Conservation (phyloP, 305 asterid species). For the Fraxinus floribunda region DNA sequence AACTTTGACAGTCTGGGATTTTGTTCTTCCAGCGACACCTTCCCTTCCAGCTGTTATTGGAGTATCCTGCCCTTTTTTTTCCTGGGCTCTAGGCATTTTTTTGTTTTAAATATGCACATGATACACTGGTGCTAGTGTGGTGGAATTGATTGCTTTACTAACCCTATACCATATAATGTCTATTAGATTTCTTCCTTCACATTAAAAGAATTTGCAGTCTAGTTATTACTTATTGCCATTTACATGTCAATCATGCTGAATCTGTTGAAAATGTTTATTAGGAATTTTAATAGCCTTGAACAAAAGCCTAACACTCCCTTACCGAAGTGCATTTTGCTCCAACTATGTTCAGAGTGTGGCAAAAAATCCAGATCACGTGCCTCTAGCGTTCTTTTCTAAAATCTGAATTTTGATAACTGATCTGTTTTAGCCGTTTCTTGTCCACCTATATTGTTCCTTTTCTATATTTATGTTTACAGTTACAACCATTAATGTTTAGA, state of each 20-base stretch:
- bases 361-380: background rate
- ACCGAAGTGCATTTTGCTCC: background rate
- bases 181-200: background rate
- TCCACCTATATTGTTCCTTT: constrained; percentile 3
- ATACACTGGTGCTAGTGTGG: background rate
- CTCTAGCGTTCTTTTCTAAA: background rate
- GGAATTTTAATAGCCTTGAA: background rate
- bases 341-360: background rate
- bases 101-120: background rate
- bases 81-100: background rate
- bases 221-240: background rate
- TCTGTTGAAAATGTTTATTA: background rate
- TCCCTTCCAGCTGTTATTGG: constrained; percentile 98
- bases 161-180: background rate
- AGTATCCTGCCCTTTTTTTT: constrained; percentile 63
- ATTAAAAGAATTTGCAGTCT: background rate
- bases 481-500: constrained; percentile 4
- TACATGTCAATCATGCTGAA: background rate
- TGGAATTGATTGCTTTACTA: background rate
- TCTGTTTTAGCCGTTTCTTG: constrained; percentile 5
- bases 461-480: background rate
- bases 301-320: background rate
- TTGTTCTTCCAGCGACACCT: constrained; percentile 85
- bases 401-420: background rate
- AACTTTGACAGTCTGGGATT: constrained; percentile 93